Conservation (phyloP, 2,329 filamentous ascomycete species). For the Penicillium nordicum region DNA sequence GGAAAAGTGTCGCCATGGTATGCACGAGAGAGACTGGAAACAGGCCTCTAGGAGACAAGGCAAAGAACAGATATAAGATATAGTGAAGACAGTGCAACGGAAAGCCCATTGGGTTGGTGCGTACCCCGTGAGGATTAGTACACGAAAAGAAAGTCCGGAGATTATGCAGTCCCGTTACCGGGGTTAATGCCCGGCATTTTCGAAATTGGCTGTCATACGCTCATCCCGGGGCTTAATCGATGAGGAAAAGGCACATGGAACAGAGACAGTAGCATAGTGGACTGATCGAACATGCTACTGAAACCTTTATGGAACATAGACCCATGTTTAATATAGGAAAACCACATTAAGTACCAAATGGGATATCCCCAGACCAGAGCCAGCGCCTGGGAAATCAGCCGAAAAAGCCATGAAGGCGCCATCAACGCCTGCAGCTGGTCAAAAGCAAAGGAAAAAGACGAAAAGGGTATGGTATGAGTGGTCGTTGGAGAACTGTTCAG, state of each 20-base stretch:
- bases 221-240: neutral
- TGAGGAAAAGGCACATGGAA: constrained; percentile 1
- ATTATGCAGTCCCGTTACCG: neutral
- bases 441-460: constrained; percentile 14
- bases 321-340: constrained; percentile 8
- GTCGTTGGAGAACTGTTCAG: constrained; percentile 10
- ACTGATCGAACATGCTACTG: neutral
- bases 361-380: constrained; percentile 17
- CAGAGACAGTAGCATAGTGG: constrained; percentile 4
- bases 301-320: constrained; percentile 6
- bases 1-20: constrained; percentile 14
- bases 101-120: constrained; percentile 1
- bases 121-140: constrained; percentile 3
- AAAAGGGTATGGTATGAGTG: constrained; percentile 12
- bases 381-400: constrained; percentile 19
- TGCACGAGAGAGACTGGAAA: constrained; percentile 13
- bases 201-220: neutral
- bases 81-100: constrained; percentile 1
- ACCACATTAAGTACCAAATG: constrained; percentile 14
- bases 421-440: constrained; percentile 23
- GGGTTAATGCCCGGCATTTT: neutral
- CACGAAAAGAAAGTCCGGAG: neutral
- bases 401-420: constrained; percentile 15
- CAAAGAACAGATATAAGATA: constrained; percentile 1
- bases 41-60: neutral